Conservation (phyloP, 345 rosid genomes). For the Punica granatum region DNA sequence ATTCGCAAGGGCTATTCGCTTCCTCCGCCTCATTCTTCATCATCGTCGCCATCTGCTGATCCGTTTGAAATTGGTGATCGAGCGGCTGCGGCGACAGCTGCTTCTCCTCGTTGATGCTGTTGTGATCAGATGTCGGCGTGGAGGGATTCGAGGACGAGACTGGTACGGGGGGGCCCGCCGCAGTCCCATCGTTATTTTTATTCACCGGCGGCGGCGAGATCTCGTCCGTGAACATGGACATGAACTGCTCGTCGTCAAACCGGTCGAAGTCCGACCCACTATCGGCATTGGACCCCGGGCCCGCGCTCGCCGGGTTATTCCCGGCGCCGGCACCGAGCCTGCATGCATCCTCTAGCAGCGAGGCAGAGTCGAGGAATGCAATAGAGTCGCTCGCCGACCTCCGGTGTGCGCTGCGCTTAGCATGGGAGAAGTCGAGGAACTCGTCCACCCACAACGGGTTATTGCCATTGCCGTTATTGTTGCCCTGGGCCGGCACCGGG, state of each 20-base stretch:
- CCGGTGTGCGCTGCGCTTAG: slow-evolving; percentile 58
- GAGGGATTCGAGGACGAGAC: slow-evolving; percentile 57
- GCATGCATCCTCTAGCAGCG: slow-evolving; percentile 7
- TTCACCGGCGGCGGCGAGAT: slow-evolving; percentile 21
- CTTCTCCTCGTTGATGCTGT: slow-evolving; percentile 58
- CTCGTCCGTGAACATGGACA: slow-evolving; percentile 71
- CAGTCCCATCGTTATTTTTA: slow-evolving; percentile 5
- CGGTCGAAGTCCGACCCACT: slow-evolving; percentile 35
- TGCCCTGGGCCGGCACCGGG: slow-evolving; percentile 21
- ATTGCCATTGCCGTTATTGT: slow-evolving; percentile 13
- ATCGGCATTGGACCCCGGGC: slow-evolving; percentile 1
- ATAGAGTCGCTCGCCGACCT: slow-evolving; percentile 77
- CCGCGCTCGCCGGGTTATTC: not conserved
- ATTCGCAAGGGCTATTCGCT: slow-evolving; percentile 50
- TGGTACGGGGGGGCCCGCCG: slow-evolving; percentile 21
- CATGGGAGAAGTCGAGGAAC: slow-evolving; percentile 72
- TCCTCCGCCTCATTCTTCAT: slow-evolving; percentile 28
- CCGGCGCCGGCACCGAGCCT: slow-evolving; percentile 1
- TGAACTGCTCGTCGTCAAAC: slow-evolving; percentile 77
- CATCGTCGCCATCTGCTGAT: slow-evolving; percentile 2
- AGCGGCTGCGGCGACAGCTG: slow-evolving; percentile 17
- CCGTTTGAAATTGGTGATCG: not conserved
- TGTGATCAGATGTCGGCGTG: slow-evolving; percentile 59
- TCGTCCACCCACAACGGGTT: slow-evolving; percentile 75
- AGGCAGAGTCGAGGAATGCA: slow-evolving; percentile 47